Percentiles rank a stretch among this genome's conserved stretches.
Evolutionary conservation across 768 basidiomycete species (phyloP).

Genomic region (Auriscalpium orientale): DNA sequence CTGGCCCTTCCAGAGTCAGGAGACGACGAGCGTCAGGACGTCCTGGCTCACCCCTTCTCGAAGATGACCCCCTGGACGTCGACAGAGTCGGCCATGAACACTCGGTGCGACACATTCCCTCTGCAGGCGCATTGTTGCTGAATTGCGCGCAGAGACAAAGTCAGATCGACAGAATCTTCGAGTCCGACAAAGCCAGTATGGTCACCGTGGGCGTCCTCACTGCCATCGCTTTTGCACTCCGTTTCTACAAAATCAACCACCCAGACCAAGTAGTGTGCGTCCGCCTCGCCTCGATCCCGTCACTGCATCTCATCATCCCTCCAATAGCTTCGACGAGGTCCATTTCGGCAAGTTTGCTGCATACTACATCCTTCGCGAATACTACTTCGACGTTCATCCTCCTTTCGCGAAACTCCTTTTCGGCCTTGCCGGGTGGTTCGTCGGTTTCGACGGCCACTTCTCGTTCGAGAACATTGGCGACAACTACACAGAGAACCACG

Average conservation of each 20-base stretch:
- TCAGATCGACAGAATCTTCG: slow-evolving; percentile 51
- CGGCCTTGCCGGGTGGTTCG: slow-evolving; percentile 91
- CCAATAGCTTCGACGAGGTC: slow-evolving; percentile 85
- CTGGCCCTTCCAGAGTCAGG: neutral
- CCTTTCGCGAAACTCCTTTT: slow-evolving; percentile 95
- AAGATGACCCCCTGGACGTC: neutral
- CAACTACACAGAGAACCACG: slow-evolving; percentile 76
- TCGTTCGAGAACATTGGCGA: slow-evolving; percentile 95
- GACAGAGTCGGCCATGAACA: neutral
- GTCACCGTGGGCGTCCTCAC: slow-evolving; percentile 60
- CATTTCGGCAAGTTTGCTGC: slow-evolving; percentile 98
- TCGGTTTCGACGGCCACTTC: slow-evolving; percentile 93
- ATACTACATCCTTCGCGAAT: slow-evolving; percentile 86
- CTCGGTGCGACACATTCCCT: neutral
- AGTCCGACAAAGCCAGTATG: slow-evolving; percentile 55
- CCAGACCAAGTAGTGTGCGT: slow-evolving; percentile 93
- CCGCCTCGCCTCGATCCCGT: neutral
- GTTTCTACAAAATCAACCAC: slow-evolving; percentile 92
- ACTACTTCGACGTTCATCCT: slow-evolving; percentile 99
- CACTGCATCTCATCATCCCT: slow-evolving; percentile 2
- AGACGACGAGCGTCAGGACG: neutral
- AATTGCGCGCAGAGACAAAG: slow-evolving; percentile 39
- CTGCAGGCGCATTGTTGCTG: neutral
- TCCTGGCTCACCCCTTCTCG: neutral
- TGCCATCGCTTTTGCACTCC: slow-evolving; percentile 68